Evolutionary conservation across 371 early-diverging fungal genomes (phyloP).

Genomic region (Mucor mucedo): DNA sequence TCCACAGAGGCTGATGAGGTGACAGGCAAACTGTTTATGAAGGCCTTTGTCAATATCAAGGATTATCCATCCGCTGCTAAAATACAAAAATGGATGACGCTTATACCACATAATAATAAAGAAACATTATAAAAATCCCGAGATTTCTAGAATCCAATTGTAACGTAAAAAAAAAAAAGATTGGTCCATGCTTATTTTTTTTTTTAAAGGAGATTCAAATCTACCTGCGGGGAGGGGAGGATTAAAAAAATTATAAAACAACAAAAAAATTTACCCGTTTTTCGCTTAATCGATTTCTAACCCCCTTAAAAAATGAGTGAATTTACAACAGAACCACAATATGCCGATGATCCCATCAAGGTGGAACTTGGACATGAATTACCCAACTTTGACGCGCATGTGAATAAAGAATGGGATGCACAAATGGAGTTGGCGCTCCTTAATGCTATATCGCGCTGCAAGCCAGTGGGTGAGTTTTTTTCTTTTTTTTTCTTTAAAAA

Average conservation of each 20-base stretch:
- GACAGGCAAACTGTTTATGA: conserved; percentile 46
- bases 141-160: too few species aligned
- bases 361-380: conserved; percentile 3
- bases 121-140: too few species aligned
- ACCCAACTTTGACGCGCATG: background rate
- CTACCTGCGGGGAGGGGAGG: too few species aligned
- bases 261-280: background rate
- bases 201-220: background rate
- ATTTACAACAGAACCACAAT: conserved; percentile 1
- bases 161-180: too few species aligned
- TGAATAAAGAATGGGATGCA: conserved; percentile 57
- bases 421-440: conserved; percentile 63
- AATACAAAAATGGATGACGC: too few species aligned
- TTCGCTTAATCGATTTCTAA: background rate
- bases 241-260: background rate
- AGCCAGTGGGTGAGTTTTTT: conserved; percentile 69
- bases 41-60: conserved; percentile 35
- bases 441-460: conserved; percentile 62
- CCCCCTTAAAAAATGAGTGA: background rate
- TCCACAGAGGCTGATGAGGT: conserved; percentile 30
- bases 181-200: background rate
- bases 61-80: conserved; percentile 25
- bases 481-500: too few species aligned
- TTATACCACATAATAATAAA: conserved; percentile 7
- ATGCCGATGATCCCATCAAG: conserved; percentile 3